Evolutionary conservation across 2,329 filamentous ascomycete genomes (phyloP).

Genomic region (Colletotrichum sublineola): DNA sequence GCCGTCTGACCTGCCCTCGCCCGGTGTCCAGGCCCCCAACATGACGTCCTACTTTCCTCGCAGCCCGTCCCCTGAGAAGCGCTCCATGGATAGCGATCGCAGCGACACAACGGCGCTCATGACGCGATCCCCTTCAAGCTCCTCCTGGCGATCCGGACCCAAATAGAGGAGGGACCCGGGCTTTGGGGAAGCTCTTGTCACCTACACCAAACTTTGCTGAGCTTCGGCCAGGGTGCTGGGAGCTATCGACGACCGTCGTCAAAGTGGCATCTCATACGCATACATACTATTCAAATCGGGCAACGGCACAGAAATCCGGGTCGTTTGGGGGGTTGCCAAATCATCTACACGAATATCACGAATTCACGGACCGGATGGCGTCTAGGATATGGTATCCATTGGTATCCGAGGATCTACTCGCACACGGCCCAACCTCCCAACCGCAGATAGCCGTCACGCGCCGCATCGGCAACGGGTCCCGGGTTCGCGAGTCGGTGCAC

Average conservation of each 20-base stretch:
- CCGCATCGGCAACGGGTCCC: neutral
- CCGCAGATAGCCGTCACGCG: neutral
- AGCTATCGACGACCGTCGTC: neutral
- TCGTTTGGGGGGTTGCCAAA: neutral
- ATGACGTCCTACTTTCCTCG: conserved; percentile 48
- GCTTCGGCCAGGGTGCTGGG: neutral
- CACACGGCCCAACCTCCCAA: neutral
- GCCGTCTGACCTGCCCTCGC: conserved; percentile 50
- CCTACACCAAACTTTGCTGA: neutral
- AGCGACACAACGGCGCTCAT: conserved; percentile 50
- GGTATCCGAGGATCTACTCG: conserved; percentile 2
- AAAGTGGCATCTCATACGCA: neutral
- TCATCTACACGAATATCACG: conserved; percentile 1
- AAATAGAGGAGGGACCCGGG: conserved; percentile 22
- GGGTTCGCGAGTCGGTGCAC: neutral
- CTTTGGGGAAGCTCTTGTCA: neutral
- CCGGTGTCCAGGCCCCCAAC: conserved; percentile 47
- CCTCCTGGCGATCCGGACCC: conserved; percentile 35
- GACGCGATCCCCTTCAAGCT: conserved; percentile 49
- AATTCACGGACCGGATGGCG: conserved; percentile 12
- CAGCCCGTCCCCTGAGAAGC: conserved; percentile 53
- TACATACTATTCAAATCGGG: neutral
- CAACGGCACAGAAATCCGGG: neutral
- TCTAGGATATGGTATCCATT: neutral
- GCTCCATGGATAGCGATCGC: conserved; percentile 62